Evolutionary conservation across 2,329 filamentous ascomycete genomes (phyloP).

Genomic region (Epichloe coenophiala): DNA sequence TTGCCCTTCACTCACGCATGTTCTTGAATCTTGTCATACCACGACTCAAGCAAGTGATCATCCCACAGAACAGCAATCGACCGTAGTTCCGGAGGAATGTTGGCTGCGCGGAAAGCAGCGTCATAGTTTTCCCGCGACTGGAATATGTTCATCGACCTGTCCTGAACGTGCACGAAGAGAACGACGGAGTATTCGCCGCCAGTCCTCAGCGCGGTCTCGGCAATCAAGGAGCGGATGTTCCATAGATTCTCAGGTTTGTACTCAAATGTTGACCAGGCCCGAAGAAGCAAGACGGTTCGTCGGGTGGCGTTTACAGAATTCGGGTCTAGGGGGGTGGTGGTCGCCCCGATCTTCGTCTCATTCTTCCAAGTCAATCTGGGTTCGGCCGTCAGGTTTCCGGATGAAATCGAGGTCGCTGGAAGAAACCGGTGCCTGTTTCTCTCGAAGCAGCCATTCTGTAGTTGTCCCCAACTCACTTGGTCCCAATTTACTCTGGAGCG

Average conservation of each 20-base stretch:
- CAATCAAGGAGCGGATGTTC: slow-evolving; percentile 50
- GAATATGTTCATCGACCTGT: slow-evolving; percentile 41
- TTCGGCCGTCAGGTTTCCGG: not conserved
- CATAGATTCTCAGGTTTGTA: slow-evolving; percentile 49
- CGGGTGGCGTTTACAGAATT: slow-evolving; percentile 10
- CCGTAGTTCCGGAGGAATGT: slow-evolving; percentile 50
- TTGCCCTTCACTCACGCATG: slow-evolving; percentile 11
- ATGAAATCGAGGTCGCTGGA: not conserved
- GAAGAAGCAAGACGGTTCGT: slow-evolving; percentile 13
- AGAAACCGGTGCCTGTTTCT: not conserved
- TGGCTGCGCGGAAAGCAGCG: slow-evolving; percentile 33
- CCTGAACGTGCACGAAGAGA: slow-evolving; percentile 48
- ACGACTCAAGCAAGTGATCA: slow-evolving; percentile 49
- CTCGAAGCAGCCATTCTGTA: not conserved
- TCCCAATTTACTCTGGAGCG: slow-evolving; percentile 17
- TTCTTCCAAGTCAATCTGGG: not conserved
- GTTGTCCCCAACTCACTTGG: slow-evolving; percentile 3
- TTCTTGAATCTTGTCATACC: slow-evolving; percentile 51
- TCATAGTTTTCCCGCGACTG: slow-evolving; percentile 35
- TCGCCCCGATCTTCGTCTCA: not conserved
- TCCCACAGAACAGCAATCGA: slow-evolving; percentile 60
- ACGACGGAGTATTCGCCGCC: slow-evolving; percentile 52
- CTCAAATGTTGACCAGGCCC: slow-evolving; percentile 30
- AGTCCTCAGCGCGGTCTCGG: slow-evolving; percentile 44
- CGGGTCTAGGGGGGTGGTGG: not conserved